These are phyloP conservation scores for Kwoniella pini DNA, from an alignment of 768 basidiomycete species.

Conservation along the genomic window DNA sequence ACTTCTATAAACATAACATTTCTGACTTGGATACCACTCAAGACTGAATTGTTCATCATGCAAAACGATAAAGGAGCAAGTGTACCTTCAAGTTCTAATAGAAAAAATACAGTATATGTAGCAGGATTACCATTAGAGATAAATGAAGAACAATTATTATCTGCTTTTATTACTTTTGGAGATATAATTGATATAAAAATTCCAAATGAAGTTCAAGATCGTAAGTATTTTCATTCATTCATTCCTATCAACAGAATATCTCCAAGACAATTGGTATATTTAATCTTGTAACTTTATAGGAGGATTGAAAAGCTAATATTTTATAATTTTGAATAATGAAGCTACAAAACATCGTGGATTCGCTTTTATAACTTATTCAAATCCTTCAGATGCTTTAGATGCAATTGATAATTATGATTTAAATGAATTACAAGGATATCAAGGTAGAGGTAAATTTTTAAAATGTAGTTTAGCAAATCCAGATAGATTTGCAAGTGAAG, in stretches of 20 bases:
- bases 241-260: constrained; percentile 6
- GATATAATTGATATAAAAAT: constrained; percentile 91
- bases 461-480: constrained; percentile 74
- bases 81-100: constrained; percentile 25
- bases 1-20: too few species aligned
- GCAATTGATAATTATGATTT: constrained; percentile 99
- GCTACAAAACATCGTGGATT: constrained; percentile 67
- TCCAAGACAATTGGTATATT: too few species aligned
- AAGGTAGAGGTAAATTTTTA: constrained; percentile 66
- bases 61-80: constrained; percentile 12
- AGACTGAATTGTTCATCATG: not conserved
- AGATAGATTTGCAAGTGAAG: constrained; percentile 67
- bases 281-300: too few species aligned
- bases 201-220: constrained; percentile 62
- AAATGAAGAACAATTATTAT: constrained; percentile 72
- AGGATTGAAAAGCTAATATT: constrained; percentile 2
- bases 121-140: constrained; percentile 82
- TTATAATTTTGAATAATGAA: constrained; percentile 26
- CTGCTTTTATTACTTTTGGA: constrained; percentile 84
- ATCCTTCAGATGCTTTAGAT: constrained; percentile 81
- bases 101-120: constrained; percentile 54
- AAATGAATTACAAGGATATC: constrained; percentile 75
- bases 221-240: constrained; percentile 19
- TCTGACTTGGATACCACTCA: too few species aligned
- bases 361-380: constrained; percentile 84